phyloP scores from a whole-genome alignment of 768 basidiomycete species.

The Boletus pseudo-olivaceus region DNA sequence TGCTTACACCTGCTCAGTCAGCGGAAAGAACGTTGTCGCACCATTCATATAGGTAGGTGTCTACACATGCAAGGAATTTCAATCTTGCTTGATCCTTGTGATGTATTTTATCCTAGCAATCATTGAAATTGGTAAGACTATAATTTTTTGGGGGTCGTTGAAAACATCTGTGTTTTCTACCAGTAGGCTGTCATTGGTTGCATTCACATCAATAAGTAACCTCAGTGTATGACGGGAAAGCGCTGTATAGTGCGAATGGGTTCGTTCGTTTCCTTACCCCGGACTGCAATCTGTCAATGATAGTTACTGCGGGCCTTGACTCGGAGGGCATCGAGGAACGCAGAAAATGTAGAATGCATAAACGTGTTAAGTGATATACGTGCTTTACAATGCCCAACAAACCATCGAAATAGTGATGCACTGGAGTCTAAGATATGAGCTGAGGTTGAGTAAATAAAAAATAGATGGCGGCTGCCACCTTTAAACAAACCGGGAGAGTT shows the following conservation, averaged over 20 bases:
- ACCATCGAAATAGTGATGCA: neutral
- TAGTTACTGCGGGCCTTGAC: too few relatives aligned
- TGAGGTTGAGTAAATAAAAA: neutral
- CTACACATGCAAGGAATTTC: neutral
- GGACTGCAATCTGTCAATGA: neutral
- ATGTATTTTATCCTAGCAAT: neutral
- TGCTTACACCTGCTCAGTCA: neutral
- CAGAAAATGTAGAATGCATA: neutral
- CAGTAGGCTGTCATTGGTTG: neutral
- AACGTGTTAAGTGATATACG: conserved; percentile 1
- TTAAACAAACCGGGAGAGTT: neutral
- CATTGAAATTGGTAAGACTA: too few relatives aligned
- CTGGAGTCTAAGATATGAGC: conserved; percentile 1
- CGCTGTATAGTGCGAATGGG: neutral
- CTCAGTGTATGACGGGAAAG: neutral
- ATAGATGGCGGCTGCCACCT: neutral
- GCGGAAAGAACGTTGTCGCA: neutral
- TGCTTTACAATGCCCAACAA: conserved; percentile 5
- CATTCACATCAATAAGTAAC: neutral
- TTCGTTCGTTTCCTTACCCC: neutral
- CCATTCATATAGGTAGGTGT: conserved; percentile 2
- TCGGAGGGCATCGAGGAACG: neutral
- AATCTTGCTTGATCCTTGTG: neutral
- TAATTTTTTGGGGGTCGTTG: neutral
- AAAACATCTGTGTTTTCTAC: neutral